Evolutionary conservation across 257 asterid species (phyloP).

Genomic region (Lithospermum erythrorhizon): DNA sequence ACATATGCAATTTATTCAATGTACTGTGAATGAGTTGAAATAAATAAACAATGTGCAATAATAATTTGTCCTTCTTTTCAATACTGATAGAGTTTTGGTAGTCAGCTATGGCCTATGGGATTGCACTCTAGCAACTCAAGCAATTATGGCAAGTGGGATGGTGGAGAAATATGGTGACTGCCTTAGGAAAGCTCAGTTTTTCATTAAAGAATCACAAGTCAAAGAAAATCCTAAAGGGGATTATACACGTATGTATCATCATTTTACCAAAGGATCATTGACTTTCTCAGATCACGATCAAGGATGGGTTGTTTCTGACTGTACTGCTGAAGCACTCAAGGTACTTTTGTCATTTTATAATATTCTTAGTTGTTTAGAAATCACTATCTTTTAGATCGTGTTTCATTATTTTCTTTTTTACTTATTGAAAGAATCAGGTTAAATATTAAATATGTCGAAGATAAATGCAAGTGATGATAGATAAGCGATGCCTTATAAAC

Average conservation of each 20-base stretch:
- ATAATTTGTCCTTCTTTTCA: neutral
- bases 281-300: constrained; percentile 86
- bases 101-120: constrained; percentile 81
- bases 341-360: constrained; percentile 14
- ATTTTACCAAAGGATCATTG: constrained; percentile 69
- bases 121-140: constrained; percentile 51
- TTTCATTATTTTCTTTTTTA: too few relatives aligned
- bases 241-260: constrained; percentile 55
- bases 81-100: constrained; percentile 51
- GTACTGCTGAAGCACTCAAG: constrained; percentile 64
- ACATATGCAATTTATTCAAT: neutral
- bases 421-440: too few relatives aligned
- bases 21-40: neutral
- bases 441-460: too few relatives aligned
- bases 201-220: constrained; percentile 65
- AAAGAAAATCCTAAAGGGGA: constrained; percentile 57
- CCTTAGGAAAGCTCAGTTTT: constrained; percentile 62
- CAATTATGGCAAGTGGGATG: constrained; percentile 62
- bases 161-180: constrained; percentile 68
- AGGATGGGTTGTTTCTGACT: constrained; percentile 66
- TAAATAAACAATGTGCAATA: too few relatives aligned
- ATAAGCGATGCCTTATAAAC: too few relatives aligned
- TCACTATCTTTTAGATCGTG: too few relatives aligned
- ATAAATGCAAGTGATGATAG: too few relatives aligned
- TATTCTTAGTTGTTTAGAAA: too few relatives aligned